Percentiles rank a stretch among this genome's conserved stretches.
Evolutionary conservation across 768 basidiomycete species (phyloP).

Genomic region (Cystofilobasidium macerans): DNA sequence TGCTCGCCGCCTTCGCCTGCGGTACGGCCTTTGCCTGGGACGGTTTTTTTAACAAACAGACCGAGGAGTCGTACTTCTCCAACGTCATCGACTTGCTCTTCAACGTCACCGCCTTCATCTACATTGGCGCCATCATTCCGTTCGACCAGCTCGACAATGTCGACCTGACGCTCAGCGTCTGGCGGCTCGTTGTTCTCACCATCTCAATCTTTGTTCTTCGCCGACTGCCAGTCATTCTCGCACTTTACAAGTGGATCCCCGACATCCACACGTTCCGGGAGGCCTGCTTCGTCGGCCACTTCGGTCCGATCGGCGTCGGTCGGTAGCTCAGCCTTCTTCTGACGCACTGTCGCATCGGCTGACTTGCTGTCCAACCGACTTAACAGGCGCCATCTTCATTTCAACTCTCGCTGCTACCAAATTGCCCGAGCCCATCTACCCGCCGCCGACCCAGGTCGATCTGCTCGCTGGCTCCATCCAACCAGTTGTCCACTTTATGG

Average conservation of each 20-base stretch:
- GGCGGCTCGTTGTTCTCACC: slow-evolving; percentile 74
- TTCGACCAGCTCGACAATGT: slow-evolving; percentile 65
- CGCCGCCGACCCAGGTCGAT: slow-evolving; percentile 52
- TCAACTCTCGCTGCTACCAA: slow-evolving; percentile 38
- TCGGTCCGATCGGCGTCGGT: slow-evolving; percentile 68
- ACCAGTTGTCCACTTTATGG: slow-evolving; percentile 90
- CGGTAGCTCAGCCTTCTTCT: neutral
- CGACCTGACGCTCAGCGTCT: slow-evolving; percentile 58
- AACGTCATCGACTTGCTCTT: slow-evolving; percentile 69
- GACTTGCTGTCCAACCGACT: no score
- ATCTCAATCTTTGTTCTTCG: slow-evolving; percentile 71
- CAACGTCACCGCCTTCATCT: slow-evolving; percentile 27
- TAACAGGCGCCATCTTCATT: slow-evolving; percentile 74
- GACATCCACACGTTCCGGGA: slow-evolving; percentile 91
- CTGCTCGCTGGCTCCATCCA: slow-evolving; percentile 65
- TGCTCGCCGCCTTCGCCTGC: slow-evolving; percentile 86
- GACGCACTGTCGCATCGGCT: slow-evolving; percentile 41
- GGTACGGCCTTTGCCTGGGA: slow-evolving; percentile 97
- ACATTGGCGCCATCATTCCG: slow-evolving; percentile 95
- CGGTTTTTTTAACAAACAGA: slow-evolving; percentile 51
- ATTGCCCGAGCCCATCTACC: slow-evolving; percentile 37
- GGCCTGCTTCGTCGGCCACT: slow-evolving; percentile 89
- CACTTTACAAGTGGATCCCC: slow-evolving; percentile 79
- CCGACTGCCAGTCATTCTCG: slow-evolving; percentile 71
- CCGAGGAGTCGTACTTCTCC: slow-evolving; percentile 88